phyloP scores from a whole-genome alignment of 768 basidiomycete species.

The Trametes meyenii region DNA sequence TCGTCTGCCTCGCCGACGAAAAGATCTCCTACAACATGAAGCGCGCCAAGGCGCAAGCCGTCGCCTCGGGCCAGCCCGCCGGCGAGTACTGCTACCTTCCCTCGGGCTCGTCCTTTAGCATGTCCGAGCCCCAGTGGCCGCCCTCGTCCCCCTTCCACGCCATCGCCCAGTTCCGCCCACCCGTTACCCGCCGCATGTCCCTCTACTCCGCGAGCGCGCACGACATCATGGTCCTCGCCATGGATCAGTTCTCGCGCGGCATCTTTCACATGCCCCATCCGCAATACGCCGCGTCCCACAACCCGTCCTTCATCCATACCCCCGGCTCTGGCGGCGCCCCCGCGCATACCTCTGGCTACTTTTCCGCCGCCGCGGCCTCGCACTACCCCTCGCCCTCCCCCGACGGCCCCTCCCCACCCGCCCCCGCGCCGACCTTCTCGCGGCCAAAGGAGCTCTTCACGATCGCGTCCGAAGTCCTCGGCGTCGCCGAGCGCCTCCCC shows the following conservation, averaged over 20 bases:
- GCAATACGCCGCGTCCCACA: slow-evolving; percentile 30
- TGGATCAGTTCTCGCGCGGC: slow-evolving; percentile 70
- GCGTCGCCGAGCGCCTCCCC: slow-evolving; percentile 59
- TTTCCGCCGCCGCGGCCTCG: slow-evolving; percentile 10
- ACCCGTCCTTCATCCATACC: slow-evolving; percentile 24
- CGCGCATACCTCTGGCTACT: slow-evolving; percentile 11
- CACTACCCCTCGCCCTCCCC: slow-evolving; percentile 14
- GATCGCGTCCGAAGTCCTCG: slow-evolving; percentile 62
- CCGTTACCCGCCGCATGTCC: slow-evolving; percentile 51
- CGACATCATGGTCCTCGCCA: slow-evolving; percentile 61
- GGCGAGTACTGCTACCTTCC: slow-evolving; percentile 19
- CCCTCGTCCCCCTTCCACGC: slow-evolving; percentile 53
- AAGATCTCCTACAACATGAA: slow-evolving; percentile 26
- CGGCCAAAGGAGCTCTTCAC: slow-evolving; percentile 63
- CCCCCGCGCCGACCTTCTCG: slow-evolving; percentile 41
- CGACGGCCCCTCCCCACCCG: slow-evolving; percentile 2
- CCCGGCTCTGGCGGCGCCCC: slow-evolving; percentile 11
- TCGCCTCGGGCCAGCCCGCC: not conserved
- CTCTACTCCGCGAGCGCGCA: slow-evolving; percentile 45
- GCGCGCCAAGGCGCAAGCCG: slow-evolving; percentile 18
- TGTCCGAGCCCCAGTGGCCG: slow-evolving; percentile 51
- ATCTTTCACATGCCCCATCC: slow-evolving; percentile 74
- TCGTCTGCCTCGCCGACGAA: slow-evolving; percentile 63
- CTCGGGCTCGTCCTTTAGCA: slow-evolving; percentile 24
- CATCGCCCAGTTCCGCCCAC: slow-evolving; percentile 52